These are phyloP conservation scores for Cyberlindnera bimundalis DNA, from an alignment of 805 yeast genomes.

Conservation along the genomic window DNA sequence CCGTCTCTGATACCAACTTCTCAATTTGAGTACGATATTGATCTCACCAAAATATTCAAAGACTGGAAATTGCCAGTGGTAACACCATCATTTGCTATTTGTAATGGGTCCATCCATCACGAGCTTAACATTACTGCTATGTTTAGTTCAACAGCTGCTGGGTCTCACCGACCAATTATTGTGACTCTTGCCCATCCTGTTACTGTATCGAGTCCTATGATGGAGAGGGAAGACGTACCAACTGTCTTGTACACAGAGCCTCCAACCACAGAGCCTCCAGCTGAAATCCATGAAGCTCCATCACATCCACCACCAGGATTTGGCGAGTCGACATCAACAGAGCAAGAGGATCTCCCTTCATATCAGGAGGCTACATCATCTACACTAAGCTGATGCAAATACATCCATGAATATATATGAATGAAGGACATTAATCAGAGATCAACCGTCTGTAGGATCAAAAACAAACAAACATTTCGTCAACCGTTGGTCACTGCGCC, in stretches of 20 bases:
- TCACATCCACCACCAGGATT: not conserved
- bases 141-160: too few relatives aligned
- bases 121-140: constrained; percentile 1
- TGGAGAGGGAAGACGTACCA: constrained; percentile 1
- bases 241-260: too few relatives aligned
- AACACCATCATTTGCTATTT: constrained; percentile 7
- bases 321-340: not conserved
- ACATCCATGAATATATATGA: too few relatives aligned
- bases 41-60: not conserved
- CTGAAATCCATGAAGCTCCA: not conserved
- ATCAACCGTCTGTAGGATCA: too few relatives aligned
- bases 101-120: constrained; percentile 4
- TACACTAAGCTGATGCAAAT: too few relatives aligned
- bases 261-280: not conserved
- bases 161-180: not conserved
- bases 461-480: too few relatives aligned
- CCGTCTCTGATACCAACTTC: constrained; percentile 1
- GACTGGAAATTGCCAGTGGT: not conserved
- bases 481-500: too few relatives aligned
- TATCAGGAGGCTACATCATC: constrained; percentile 11
- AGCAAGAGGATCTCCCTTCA: constrained; percentile 8
- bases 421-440: too few relatives aligned
- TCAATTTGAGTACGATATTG: constrained; percentile 5
- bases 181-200: not conserved
- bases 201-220: constrained; percentile 2